Evolutionary conservation across 768 basidiomycete genomes (phyloP).

Genomic region (Kwoniella bestiolae): DNA sequence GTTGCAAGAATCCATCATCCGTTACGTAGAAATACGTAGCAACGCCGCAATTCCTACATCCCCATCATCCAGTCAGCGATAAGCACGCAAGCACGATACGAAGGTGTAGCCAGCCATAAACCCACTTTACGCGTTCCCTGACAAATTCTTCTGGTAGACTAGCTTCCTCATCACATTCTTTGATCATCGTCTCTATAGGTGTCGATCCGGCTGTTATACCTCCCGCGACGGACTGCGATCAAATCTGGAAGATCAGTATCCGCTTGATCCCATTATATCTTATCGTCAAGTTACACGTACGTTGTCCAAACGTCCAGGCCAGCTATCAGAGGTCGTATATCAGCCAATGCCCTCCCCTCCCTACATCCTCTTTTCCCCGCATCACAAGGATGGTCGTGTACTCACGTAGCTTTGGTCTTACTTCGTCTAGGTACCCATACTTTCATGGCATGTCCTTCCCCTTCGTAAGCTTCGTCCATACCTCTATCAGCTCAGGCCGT

Average conservation of each 20-base stretch:
- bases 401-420: slow-evolving; percentile 84
- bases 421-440: slow-evolving; percentile 90
- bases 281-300: slow-evolving; percentile 34
- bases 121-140: slow-evolving; percentile 62
- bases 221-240: slow-evolving; percentile 65
- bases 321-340: too few relatives aligned
- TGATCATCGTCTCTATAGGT: slow-evolving; percentile 74
- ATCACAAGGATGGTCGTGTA: too few relatives aligned
- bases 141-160: slow-evolving; percentile 72
- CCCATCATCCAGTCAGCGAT: background rate
- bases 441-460: slow-evolving; percentile 59
- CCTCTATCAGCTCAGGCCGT: too few relatives aligned
- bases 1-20: slow-evolving; percentile 71
- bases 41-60: slow-evolving; percentile 63
- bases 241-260: background rate
- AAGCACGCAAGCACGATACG: too few relatives aligned
- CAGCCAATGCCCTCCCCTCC: too few relatives aligned
- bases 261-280: too few relatives aligned
- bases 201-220: slow-evolving; percentile 82
- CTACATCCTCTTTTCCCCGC: too few relatives aligned
- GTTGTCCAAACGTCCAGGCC: slow-evolving; percentile 89
- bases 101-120: background rate
- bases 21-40: slow-evolving; percentile 82
- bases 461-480: slow-evolving; percentile 47
- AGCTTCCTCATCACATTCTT: slow-evolving; percentile 93